Percentiles rank a stretch among this genome's conserved stretches.
Conservation (phyloP, 495 filamentous ascomycete species). For the Daldinia childiae region DNA sequence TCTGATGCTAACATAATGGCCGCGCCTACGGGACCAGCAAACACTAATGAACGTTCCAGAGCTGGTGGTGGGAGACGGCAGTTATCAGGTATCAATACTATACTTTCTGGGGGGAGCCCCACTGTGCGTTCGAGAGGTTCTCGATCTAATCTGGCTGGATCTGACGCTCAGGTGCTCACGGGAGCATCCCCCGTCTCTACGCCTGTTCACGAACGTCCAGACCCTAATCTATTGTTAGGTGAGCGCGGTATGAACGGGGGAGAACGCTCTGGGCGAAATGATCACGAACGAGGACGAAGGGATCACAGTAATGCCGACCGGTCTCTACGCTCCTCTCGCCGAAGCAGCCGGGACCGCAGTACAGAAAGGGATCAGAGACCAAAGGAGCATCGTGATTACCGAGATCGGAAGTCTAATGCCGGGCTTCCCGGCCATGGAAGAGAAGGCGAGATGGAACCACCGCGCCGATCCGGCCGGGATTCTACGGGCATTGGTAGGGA, state of each 20-base stretch:
- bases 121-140: conserved; percentile 52
- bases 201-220: conserved; percentile 56
- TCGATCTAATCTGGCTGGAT: conserved; percentile 54
- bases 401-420: conserved; percentile 49
- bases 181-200: conserved; percentile 58
- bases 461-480: conserved; percentile 48
- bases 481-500: conserved; percentile 36
- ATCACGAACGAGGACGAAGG: conserved; percentile 57
- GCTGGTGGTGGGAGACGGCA: conserved; percentile 54
- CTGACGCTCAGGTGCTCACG: conserved; percentile 58
- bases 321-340: conserved; percentile 51
- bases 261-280: conserved; percentile 48
- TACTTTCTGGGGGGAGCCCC: conserved; percentile 53
- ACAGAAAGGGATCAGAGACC: conserved; percentile 49
- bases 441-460: conserved; percentile 48
- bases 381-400: conserved; percentile 53
- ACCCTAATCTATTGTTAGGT: conserved; percentile 46
- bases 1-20: conserved; percentile 48
- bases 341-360: conserved; percentile 57
- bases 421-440: conserved; percentile 38
- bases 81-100: conserved; percentile 62
- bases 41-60: conserved; percentile 55
- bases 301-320: conserved; percentile 57
- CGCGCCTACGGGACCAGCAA: conserved; percentile 59
- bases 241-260: conserved; percentile 48